Base-by-base conservation (phyloP, 352 stramenopile species). In the Pythium angustatum region DNA sequence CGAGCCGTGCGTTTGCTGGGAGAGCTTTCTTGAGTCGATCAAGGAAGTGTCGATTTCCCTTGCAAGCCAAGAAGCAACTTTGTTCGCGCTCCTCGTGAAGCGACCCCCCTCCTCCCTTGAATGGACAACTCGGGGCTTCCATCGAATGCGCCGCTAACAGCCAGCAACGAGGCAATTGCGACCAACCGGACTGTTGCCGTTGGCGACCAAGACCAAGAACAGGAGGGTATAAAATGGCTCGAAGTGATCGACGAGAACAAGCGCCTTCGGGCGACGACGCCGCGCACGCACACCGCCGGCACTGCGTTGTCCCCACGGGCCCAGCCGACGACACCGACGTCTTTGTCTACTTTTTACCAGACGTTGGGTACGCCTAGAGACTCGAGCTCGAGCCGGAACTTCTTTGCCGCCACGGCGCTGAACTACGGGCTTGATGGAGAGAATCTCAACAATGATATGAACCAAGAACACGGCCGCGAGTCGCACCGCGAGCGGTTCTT, bases 331-430 rank as follows among this genome's bases (percentile, higher is more conserved):
- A 64, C 71, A 59, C 62, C 69, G 66, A 68, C 60, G 27, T 70
- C 71, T 66, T 81, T 75, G 64, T 84, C 78, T 79, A 84, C 76
- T 77, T 87, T 69, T 44, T 89, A 88, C 77, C 77, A 66, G 67
- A 71, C 63, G 69, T 72, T 75, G 75, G 75, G 49, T 76, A 91
- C 82, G 79, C 76, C 82, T 88, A 88, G 75, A 70, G 77, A 70
- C 50, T 71, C 66, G 53, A 62, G 43, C 50, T 69, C 54, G 60
- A 68, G 75, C 45, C 28, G 50, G 17, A 54, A 58, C 27, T 73
- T 78, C 60, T 76, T 72, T 61, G 41, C 65, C 27, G 52, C 66
- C 51, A 52, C 62, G 63, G 43, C 36, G 38, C 30, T 69, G 55
- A 64, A 58, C 38, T 30, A 64, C 21, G 49, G 54, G 36, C 49